Evolutionary conservation across 2,329 filamentous ascomycete species (phyloP).

Genomic region (Malbranchea zuffiana): DNA sequence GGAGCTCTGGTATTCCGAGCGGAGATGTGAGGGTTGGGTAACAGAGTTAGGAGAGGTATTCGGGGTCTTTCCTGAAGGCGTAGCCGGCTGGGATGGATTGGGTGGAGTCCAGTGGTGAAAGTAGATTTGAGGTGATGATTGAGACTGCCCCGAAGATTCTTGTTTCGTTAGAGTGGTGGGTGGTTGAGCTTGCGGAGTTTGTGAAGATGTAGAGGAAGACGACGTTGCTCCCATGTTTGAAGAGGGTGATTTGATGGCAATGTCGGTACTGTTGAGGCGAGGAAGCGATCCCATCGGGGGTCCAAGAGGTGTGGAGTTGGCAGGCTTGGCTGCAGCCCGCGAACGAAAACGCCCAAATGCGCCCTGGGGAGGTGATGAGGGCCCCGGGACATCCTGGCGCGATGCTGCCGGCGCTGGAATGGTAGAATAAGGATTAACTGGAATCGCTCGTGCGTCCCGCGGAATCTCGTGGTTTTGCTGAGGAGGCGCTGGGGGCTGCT

Average conservation of each 20-base stretch:
- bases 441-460: conserved; percentile 26
- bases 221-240: conserved; percentile 3
- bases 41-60: conserved; percentile 38
- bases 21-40: conserved; percentile 39
- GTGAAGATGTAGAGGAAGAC: background rate
- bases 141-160: conserved; percentile 42
- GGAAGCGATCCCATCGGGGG: conserved; percentile 15
- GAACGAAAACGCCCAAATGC: conserved; percentile 21
- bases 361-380: conserved; percentile 17
- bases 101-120: conserved; percentile 93
- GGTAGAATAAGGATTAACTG: conserved; percentile 25
- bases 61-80: conserved; percentile 62
- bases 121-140: conserved; percentile 65
- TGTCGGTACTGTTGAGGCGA: conserved; percentile 34
- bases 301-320: conserved; percentile 15
- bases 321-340: conserved; percentile 14
- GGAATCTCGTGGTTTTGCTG: conserved; percentile 20
- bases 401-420: conserved; percentile 16
- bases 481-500: conserved; percentile 16
- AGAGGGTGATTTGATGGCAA: conserved; percentile 31
- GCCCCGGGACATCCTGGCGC: conserved; percentile 16
- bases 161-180: conserved; percentile 23
- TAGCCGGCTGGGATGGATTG: conserved; percentile 55
- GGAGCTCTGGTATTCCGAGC: conserved; percentile 56
- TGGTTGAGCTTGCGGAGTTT: conserved; percentile 20